Base-by-base conservation (phyloP, 129 eudicot species). In the Deinandra increscens region DNA sequence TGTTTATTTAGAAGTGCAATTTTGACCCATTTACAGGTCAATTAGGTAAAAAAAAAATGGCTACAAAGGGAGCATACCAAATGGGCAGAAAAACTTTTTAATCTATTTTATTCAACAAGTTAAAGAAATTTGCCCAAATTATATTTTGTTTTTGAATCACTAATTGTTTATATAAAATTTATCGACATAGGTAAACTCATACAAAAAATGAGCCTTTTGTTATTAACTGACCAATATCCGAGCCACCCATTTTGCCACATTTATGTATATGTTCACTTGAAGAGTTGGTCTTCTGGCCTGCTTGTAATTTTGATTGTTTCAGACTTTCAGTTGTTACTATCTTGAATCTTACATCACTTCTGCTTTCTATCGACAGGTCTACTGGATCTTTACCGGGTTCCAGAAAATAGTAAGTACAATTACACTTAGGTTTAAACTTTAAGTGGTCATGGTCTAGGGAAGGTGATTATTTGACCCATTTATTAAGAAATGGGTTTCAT, bases 361-460 rank as follows among this genome's bases (percentile, higher is more conserved):
- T 68, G 70, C 26, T 60, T 60, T 42, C 23, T 0, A 12, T 48
- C 81, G 68, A 29, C 95, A 93, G 97, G 87, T 69, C 81, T 12
- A 51, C 75, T 37, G 86, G 84, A 36, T 78, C 80, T 74, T 71
- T 80, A 44, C 56, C 72, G 49, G 77, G 77, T 62, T 66, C 93
- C 59, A 84, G 96, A 82, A 86, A 95, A 91, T 91, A 88, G 97
- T 86, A 80, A 88, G 93, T 84, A 17, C 60, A 34, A 44, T 76
- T 18, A 11, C 42, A 2, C 5, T 9, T 66, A 7, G 34, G 44
- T 26, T 66, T 29, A 26, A 29, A 11, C n/a, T 58, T n/a, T 26
- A 69, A 10, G 58, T 42, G 59, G 10, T 17, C 23, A 49, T 49
- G 6, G 31, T 26, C 31, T 26, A 26, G 31, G 31, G 31, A 26